A percentile compares a stretch with the other conserved stretches of the same genome.
These are phyloP conservation scores for Pythium rishiriense DNA, from an alignment of 352 stramenopile genomes.

Conservation along the genomic window DNA sequence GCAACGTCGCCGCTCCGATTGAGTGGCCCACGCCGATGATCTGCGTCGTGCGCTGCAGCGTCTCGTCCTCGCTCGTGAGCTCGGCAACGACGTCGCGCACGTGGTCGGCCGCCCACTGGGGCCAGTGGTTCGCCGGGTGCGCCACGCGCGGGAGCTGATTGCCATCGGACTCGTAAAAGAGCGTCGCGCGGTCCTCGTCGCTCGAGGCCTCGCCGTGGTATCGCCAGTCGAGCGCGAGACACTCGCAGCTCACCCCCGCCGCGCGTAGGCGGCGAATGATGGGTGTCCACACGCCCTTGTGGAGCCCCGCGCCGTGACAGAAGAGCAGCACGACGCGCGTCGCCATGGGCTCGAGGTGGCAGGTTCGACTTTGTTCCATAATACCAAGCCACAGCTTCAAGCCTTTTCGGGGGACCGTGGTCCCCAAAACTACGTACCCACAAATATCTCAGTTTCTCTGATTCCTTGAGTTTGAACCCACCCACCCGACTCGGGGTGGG, in stretches of 20 bases:
- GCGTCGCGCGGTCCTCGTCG: constrained; percentile 19
- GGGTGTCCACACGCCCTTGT: constrained; percentile 39
- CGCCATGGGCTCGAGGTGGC: background rate
- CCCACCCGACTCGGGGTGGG: too few species aligned
- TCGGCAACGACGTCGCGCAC: background rate
- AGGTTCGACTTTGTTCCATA: too few species aligned
- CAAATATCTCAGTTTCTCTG: too few species aligned
- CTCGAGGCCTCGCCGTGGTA: constrained; percentile 34
- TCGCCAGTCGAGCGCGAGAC: constrained; percentile 34
- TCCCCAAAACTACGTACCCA: too few species aligned
- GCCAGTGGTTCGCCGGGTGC: constrained; percentile 23
- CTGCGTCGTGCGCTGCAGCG: background rate
- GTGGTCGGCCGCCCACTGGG: constrained; percentile 2
- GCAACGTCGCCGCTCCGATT: constrained; percentile 9
- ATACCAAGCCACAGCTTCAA: too few species aligned
- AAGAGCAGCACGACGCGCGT: constrained; percentile 34
- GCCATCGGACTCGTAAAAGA: constrained; percentile 21
- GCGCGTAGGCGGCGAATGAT: constrained; percentile 34
- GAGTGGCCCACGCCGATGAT: constrained; percentile 18
- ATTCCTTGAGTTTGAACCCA: too few species aligned
- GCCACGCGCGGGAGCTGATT: constrained; percentile 17
- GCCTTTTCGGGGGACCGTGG: too few species aligned
- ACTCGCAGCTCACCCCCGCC: constrained; percentile 18
- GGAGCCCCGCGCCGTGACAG: constrained; percentile 39
- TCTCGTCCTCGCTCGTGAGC: background rate